A percentile compares a stretch with the other conserved stretches of the same genome.
Evolutionary conservation across 202 grass and related monocot species (phyloP).

Genomic region (Elaeis oleifera): DNA sequence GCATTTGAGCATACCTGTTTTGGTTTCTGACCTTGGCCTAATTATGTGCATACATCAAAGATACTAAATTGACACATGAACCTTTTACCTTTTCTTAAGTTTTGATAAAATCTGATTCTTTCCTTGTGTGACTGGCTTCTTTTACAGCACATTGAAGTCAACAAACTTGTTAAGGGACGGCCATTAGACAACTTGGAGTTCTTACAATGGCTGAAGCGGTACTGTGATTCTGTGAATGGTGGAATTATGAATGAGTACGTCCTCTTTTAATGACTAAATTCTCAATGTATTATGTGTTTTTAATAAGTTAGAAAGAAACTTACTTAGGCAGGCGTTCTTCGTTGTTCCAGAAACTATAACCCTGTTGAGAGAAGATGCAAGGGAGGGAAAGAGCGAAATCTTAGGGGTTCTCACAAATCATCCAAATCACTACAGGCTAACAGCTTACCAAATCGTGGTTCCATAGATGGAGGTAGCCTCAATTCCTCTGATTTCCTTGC

Average conservation of each 20-base stretch:
- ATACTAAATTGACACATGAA: too few relatives aligned
- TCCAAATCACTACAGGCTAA: conserved; percentile 74
- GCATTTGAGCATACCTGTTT: too few relatives aligned
- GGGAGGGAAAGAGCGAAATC: conserved; percentile 48
- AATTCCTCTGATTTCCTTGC: conserved; percentile 15
- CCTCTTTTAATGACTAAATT: not conserved
- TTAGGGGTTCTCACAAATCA: conserved; percentile 39
- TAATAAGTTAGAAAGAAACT: too few relatives aligned
- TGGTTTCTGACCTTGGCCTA: too few relatives aligned
- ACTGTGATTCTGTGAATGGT: conserved; percentile 81
- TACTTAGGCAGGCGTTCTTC: not conserved
- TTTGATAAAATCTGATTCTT: not conserved
- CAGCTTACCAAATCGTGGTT: conserved; percentile 12
- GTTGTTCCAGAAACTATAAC: conserved; percentile 63
- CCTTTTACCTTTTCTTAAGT: too few relatives aligned
- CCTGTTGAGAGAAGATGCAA: conserved; percentile 69
- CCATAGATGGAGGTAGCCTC: conserved; percentile 29
- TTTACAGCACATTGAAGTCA: conserved; percentile 86
- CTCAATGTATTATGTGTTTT: too few relatives aligned
- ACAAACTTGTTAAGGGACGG: conserved; percentile 83
- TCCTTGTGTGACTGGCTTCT: not conserved
- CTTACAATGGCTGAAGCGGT: conserved; percentile 86
- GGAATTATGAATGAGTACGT: conserved; percentile 87
- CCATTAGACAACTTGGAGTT: conserved; percentile 90
- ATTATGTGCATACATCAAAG: too few relatives aligned